phyloP scores from a whole-genome alignment of 768 basidiomycete genomes.

The Calocera cornea region DNA sequence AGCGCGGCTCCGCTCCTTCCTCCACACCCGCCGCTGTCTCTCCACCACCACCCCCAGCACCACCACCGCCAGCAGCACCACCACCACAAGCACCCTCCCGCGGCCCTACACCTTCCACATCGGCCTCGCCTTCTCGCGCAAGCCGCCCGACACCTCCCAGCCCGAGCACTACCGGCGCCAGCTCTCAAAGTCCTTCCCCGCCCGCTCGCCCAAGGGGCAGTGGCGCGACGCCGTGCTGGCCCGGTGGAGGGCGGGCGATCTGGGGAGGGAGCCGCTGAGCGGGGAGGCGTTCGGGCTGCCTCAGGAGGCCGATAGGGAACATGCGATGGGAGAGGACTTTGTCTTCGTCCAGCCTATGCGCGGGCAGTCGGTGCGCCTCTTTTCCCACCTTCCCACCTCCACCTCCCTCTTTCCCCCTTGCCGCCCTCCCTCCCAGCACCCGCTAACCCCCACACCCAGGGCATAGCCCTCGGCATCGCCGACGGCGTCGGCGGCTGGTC shows the following conservation, averaged over 20 bases:
- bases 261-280: background rate
- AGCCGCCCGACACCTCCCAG: conserved; percentile 29
- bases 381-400: background rate
- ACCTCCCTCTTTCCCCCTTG: background rate
- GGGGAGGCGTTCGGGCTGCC: background rate
- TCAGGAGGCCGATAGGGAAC: background rate
- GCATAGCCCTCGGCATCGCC: conserved; percentile 68
- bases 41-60: too few relatives aligned
- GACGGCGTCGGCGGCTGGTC: conserved; percentile 94
- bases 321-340: conserved; percentile 3
- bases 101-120: conserved; percentile 60
- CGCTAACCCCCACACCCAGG: conserved; percentile 29
- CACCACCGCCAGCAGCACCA: too few relatives aligned
- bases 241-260: background rate
- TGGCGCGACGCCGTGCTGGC: background rate
- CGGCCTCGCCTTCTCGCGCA: conserved; percentile 66
- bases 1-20: background rate
- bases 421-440: background rate
- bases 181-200: background rate
- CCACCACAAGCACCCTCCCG: too few relatives aligned
- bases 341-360: background rate
- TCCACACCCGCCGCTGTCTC: background rate
- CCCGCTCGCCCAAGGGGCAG: background rate
- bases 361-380: background rate
- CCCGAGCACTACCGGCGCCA: background rate